phyloP scores from a whole-genome alignment of 108 stramenopile species.

The Nitzschia sp. region DNA sequence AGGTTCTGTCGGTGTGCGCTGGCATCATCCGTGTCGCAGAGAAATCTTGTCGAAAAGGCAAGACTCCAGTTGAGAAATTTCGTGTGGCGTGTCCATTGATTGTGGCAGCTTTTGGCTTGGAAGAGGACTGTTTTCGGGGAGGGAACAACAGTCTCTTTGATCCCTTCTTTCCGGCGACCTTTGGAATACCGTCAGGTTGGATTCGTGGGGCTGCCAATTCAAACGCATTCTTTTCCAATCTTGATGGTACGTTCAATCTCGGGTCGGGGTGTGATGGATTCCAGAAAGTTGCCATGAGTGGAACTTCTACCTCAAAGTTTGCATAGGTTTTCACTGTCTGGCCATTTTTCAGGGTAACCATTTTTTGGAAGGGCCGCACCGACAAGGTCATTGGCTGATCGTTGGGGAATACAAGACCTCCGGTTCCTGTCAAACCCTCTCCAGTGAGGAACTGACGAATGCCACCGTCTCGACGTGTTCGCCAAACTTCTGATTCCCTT shows the following conservation, averaged over 20 bases:
- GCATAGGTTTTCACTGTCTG: constrained; percentile 78
- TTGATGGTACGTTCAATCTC: constrained; percentile 50
- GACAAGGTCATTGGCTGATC: constrained; percentile 63
- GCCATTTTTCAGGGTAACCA: constrained; percentile 67
- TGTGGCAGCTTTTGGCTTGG: background rate
- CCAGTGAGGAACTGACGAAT: constrained; percentile 46
- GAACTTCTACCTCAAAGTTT: constrained; percentile 83
- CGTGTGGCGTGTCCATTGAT: background rate
- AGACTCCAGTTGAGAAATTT: background rate
- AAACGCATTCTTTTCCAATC: constrained; percentile 67
- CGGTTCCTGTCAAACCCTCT: constrained; percentile 72
- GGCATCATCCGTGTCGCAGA: background rate
- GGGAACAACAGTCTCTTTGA: background rate
- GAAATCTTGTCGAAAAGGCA: background rate
- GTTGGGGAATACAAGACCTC: constrained; percentile 59
- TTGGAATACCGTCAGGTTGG: constrained; percentile 4
- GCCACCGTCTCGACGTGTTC: constrained; percentile 43
- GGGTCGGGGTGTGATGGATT: constrained; percentile 55
- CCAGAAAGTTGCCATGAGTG: constrained; percentile 73
- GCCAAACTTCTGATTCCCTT: constrained; percentile 35
- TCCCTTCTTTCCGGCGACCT: background rate
- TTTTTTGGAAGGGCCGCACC: constrained; percentile 81
- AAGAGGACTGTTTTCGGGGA: constrained; percentile 11
- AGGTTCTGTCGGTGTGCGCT: background rate
- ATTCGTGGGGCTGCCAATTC: constrained; percentile 25